These are phyloP conservation scores for Pontederia paniculata DNA, from an alignment of 176 grass and related monocot species.

Conservation along the genomic window DNA sequence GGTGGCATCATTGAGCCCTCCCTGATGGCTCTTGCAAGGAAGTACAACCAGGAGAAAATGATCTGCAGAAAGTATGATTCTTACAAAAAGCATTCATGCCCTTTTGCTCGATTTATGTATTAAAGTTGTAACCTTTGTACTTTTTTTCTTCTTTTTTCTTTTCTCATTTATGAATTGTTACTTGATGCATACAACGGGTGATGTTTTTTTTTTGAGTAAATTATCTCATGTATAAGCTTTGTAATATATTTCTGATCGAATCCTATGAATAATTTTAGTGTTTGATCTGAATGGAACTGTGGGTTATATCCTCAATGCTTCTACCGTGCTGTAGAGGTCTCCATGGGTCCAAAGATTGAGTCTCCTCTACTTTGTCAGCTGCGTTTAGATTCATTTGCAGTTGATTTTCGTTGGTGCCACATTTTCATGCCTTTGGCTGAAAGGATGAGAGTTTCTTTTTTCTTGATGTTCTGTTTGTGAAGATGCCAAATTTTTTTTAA, in stretches of 20 bases:
- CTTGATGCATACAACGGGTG: too few relatives aligned
- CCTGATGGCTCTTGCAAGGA: slow-evolving; percentile 14
- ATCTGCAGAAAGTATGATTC: slow-evolving; percentile 10
- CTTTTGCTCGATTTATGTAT: background rate
- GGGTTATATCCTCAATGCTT: background rate
- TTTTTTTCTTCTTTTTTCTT: background rate
- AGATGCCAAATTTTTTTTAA: too few relatives aligned
- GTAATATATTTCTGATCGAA: too few relatives aligned
- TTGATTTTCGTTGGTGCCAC: background rate
- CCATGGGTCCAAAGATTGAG: background rate
- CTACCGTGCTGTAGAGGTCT: background rate
- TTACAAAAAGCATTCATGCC: background rate
- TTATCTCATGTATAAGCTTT: too few relatives aligned
- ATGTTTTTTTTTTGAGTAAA: background rate
- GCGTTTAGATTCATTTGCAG: background rate
- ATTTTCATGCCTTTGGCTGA: background rate
- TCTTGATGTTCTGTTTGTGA: too few relatives aligned
- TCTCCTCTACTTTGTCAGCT: slow-evolving; percentile 5
- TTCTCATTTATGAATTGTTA: too few relatives aligned
- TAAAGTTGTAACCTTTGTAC: background rate
- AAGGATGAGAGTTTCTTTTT: background rate
- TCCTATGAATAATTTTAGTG: background rate
- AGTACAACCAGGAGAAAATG: slow-evolving; percentile 17
- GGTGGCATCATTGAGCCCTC: slow-evolving; percentile 16
- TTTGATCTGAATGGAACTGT: background rate